These are phyloP conservation scores for Alloteropsis semialata DNA, from an alignment of 176 grass and related monocot species.

Conservation along the genomic window DNA sequence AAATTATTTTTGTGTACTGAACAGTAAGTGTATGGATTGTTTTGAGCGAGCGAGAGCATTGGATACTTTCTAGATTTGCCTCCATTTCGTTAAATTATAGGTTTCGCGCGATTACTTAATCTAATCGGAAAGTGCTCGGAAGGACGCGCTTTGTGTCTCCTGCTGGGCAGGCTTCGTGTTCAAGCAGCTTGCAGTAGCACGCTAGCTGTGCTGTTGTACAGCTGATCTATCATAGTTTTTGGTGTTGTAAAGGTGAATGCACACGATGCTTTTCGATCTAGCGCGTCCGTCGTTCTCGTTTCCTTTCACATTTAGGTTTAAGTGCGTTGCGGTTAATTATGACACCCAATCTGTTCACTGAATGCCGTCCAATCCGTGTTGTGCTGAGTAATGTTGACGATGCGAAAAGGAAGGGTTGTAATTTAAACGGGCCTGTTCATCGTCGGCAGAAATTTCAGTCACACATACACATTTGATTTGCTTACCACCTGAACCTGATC, in stretches of 20 bases:
- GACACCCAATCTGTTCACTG: neutral
- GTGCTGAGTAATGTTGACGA: too few relatives aligned
- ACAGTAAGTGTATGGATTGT: slow-evolving; percentile 13
- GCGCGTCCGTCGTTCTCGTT: neutral
- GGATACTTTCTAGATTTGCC: slow-evolving; percentile 44
- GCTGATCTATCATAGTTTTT: slow-evolving; percentile 18
- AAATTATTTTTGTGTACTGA: neutral
- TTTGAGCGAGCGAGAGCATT: slow-evolving; percentile 21
- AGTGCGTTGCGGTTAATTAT: neutral
- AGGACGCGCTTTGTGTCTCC: slow-evolving; percentile 47
- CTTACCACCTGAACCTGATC: neutral
- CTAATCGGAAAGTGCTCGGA: slow-evolving; percentile 37
- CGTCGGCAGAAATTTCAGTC: neutral
- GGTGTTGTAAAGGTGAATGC: slow-evolving; percentile 43
- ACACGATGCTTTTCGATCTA: slow-evolving; percentile 1
- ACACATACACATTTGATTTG: neutral
- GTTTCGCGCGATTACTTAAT: slow-evolving; percentile 15
- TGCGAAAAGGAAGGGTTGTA: neutral
- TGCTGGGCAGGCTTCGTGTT: slow-evolving; percentile 29
- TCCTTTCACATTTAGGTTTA: neutral
- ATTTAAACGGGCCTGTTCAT: neutral
- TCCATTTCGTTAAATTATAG: slow-evolving; percentile 8
- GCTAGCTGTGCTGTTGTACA: slow-evolving; percentile 34
- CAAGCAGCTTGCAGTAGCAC: slow-evolving; percentile 24
- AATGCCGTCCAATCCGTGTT: neutral